Base-by-base conservation (phyloP, 108 stramenopile species). In the Pseudonitzschia pungens region DNA sequence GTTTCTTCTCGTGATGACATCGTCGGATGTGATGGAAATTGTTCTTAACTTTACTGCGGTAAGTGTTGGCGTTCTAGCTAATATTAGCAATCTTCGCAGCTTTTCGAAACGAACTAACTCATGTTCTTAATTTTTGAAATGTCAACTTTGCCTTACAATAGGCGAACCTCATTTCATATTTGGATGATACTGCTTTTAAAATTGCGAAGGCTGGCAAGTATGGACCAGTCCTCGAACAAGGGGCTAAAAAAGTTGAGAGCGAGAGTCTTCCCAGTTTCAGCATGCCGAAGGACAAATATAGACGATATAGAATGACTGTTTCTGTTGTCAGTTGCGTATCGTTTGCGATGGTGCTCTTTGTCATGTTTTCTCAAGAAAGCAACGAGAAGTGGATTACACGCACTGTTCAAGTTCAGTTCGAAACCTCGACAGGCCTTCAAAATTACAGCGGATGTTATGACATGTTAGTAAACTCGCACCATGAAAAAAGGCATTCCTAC, bases 181-280 rank as follows among this genome's bases (percentile, higher is more conserved):
- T 55, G 21, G 54, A 55, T 55, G 54, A 55, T 20, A 24, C 9
- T 26, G 54, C 54, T 22, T 55, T 55, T 10, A 10, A 55, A 11
- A 10, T 26, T 1, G 54, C 54, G 22, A 26, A 24, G 26, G 26
- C 12, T 24, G 54, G 54, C 54, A 55, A 55, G 24, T 55, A 55
- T 26, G 54, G 54, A 26, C 22, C 6, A 24, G 7, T 2, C 5
- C 9, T 55, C 3, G 24, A 55, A 55, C 2, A 24, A 55, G 54
- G 22, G 26, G 54, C 45, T 2, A 48, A 11, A 48, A 48, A 18
- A 5, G 60, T 51, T 0, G 69, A 76, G 27, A 52, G 36, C 22
- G 24, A 41, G 33, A 58, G 60, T 12, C 12, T 27, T 5, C 48
- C 65, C 31, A 54, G 21, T 22, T 73, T 32, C 51, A 65, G 50